phyloP scores from a whole-genome alignment of 345 rosid genomes.

The Brassica juncea region DNA sequence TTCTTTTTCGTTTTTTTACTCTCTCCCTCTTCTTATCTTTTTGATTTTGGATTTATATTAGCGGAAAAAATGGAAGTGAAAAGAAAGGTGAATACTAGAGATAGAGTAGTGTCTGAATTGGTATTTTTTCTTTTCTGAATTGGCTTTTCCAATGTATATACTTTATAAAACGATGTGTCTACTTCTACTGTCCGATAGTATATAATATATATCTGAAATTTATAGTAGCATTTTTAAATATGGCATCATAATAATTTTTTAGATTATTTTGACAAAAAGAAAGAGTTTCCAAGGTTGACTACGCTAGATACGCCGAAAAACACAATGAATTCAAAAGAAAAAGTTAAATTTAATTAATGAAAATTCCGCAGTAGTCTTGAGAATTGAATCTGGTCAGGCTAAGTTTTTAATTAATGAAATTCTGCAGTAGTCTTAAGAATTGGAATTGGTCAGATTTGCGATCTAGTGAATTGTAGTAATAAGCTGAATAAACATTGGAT shows the following conservation, averaged over 20 bases:
- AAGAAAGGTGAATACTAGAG: constrained; percentile 7
- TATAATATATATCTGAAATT: neutral
- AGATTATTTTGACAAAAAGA: neutral
- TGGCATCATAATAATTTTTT: neutral
- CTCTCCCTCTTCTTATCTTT: neutral
- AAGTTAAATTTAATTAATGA: neutral
- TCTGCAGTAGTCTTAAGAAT: neutral
- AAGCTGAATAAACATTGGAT: neutral
- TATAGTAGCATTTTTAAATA: neutral
- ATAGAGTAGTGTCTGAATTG: constrained; percentile 24
- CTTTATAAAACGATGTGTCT: neutral
- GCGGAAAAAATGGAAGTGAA: neutral
- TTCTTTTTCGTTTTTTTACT: neutral
- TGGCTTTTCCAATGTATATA: constrained; percentile 21
- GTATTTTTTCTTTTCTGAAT: neutral
- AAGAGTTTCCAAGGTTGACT: neutral
- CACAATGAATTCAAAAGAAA: neutral
- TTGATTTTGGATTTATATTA: neutral
- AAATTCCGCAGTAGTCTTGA: neutral
- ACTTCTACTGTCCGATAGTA: neutral
- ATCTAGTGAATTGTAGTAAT: neutral
- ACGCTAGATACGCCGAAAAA: neutral
- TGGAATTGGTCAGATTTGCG: constrained; percentile 3
- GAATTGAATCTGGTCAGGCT: neutral
- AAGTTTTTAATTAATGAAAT: neutral